Base-by-base conservation (phyloP, 805 yeast genomes). In the Wickerhamiella qilinensis region DNA sequence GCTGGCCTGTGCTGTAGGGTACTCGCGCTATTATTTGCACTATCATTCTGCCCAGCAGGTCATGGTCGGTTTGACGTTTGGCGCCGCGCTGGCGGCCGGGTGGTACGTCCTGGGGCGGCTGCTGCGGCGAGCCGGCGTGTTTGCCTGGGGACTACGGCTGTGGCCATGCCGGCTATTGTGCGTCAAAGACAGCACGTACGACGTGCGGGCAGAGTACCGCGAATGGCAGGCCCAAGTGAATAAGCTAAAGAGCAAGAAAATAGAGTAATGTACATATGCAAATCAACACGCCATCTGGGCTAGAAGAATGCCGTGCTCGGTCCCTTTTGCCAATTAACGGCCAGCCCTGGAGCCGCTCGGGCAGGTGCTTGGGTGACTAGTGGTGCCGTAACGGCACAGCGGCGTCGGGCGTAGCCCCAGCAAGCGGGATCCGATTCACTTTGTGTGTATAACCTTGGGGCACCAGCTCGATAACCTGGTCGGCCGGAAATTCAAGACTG, bases 1-100 rank as follows among this genome's bases (percentile, higher is more conserved):
- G 1, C 40, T 61, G 39, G 47, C 65, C 2, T 27, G 55, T 1
- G 46, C 69, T 24, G 79, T 85, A 41, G 70, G 74, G 3, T 68
- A 62, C 44, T 80, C 94, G 2, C 63, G 97, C 39, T 77, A 81
- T 21, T 78, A 83, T 52, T 62, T 91, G 38, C 65, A 69, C 42
- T 88, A 91, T 53, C 98, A 88, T 58, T 68, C 81, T 17, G 38
- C 60, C 15, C 62, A 62, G 18, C 98, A 91, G 57, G 91, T 86
- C 1, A 33, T 67, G 9, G 79, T 78, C 5, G 98, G 98, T 0
- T 57, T 69, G 3, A 43, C 66, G 6, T 55, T 79, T 5, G 97
- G 98, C 0, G 47, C 62, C 0, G 48, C 68, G 0, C 50, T 74
- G 7, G 94, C 91, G 0, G 46, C 71, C 4, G 43, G 55, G 0